Conservation (phyloP, 2,329 filamentous ascomycete genomes). For the Botrytis galanthina region DNA sequence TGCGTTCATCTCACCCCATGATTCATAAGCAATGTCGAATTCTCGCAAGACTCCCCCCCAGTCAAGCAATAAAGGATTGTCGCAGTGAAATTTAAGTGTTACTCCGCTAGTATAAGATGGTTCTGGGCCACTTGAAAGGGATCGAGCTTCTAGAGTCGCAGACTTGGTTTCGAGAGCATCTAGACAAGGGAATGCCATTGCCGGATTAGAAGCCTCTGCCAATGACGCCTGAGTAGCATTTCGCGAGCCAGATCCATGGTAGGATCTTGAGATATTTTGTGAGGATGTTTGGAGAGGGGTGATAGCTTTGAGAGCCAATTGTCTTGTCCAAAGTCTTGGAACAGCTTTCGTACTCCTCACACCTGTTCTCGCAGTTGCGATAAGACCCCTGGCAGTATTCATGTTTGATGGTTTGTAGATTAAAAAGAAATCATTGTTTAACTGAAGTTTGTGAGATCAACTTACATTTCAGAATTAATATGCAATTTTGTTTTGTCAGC, state of each 20-base stretch:
- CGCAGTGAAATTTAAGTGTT: slow-evolving; percentile 74
- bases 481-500: slow-evolving; percentile 24
- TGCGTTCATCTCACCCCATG: slow-evolving; percentile 79
- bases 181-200: slow-evolving; percentile 86
- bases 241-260: slow-evolving; percentile 30
- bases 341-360: slow-evolving; percentile 22
- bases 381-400: slow-evolving; percentile 31
- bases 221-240: slow-evolving; percentile 25
- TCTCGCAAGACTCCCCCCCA: slow-evolving; percentile 91
- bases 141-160: slow-evolving; percentile 65
- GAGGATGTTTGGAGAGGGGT: slow-evolving; percentile 13
- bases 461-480: not conserved
- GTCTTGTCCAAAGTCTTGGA: slow-evolving; percentile 24
- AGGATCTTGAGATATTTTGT: slow-evolving; percentile 24
- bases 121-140: slow-evolving; percentile 76
- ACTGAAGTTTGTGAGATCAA: not conserved
- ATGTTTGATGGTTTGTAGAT: slow-evolving; percentile 23
- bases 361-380: slow-evolving; percentile 28
- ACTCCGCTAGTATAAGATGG: slow-evolving; percentile 89
- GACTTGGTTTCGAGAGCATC: slow-evolving; percentile 80
- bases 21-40: slow-evolving; percentile 90
- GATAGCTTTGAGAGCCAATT: slow-evolving; percentile 23
- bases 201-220: slow-evolving; percentile 66
- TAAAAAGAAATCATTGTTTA: not conserved
- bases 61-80: slow-evolving; percentile 76